Base-by-base conservation (phyloP, 164 flowering plant species). In the Amborella trichopoda region DNA sequence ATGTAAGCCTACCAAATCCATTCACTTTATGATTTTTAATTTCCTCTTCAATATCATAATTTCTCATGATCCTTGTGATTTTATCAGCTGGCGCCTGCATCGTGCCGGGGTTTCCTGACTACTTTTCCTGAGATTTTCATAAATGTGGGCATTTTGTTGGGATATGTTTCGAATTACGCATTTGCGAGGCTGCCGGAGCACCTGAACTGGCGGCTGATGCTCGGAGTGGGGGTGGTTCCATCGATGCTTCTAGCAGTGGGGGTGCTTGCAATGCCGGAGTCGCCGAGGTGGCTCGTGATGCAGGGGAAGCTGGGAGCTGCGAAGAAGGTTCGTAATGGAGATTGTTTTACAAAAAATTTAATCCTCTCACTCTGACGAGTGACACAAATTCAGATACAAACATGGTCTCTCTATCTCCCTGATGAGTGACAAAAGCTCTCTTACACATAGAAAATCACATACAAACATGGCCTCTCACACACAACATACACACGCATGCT, bases 71-170 rank as follows among this genome's bases (percentile, higher is more conserved):
- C 4, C 2, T 6, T 3, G n/a, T n/a, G n/a, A n/a, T n/a, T n/a
- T n/a, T n/a, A n/a, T n/a, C n/a, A 76, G 26, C 42, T 76, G 23
- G 55, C 81, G 14, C 76, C 81, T 5, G 65, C 78, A 1, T 49
- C 74, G 2, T 27, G 63, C 0, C 72, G 81, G 11, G 80, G 83
- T 6, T 70, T 74, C 44, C 54, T 73, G 19, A 64, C 70, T 12
- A 73, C 81, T 0, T 60, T 76, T 6, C 74, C 81, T 0, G 83
- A 74, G 40, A 64, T 72, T 1, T 74, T 68, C 60, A 68, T 72
- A 39, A 76, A 70, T 25, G 24, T 14, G 0, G 81, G 81, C 0
- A 58, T 72, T 6, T 48, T 59, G 18, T 34, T 47, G 0, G 58
- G 62, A 3, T 63, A 57, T 28, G 41, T 57, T 18, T 56, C 62